Evolutionary conservation across 441 rosid genomes (phyloP).

Genomic region (Erodium texanum): DNA sequence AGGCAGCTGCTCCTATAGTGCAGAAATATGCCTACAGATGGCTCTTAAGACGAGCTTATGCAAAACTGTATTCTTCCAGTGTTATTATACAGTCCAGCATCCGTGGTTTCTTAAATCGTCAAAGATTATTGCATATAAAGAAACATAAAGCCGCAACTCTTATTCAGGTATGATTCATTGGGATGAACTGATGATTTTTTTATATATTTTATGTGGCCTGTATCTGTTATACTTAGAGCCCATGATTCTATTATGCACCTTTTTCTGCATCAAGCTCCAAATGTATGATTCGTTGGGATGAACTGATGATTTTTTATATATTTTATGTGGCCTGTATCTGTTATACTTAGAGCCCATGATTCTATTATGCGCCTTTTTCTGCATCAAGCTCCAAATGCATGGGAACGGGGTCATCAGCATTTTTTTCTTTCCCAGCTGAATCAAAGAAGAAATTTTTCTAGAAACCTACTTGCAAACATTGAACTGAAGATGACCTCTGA

Average conservation of each 20-base stretch:
- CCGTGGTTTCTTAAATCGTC: conserved; percentile 55
- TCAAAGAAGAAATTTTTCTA: no score
- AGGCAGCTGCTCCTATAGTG: conserved; percentile 63
- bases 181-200: conserved; percentile 9
- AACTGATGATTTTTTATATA: conserved; percentile 4
- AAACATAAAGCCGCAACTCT: conserved; percentile 53
- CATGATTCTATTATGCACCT: no score
- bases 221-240: background rate
- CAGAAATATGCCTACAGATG: conserved; percentile 64
- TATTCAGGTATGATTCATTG: conserved; percentile 53
- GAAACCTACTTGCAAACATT: no score
- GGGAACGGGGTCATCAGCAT: no score
- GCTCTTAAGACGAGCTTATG: conserved; percentile 44
- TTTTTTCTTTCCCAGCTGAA: no score
- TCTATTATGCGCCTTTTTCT: no score
- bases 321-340: background rate
- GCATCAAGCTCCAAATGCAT: no score
- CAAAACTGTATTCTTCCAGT: conserved; percentile 44
- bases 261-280: no score
- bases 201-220: background rate
- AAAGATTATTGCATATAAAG: conserved; percentile 44
- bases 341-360: no score
- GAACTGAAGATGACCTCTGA: no score
- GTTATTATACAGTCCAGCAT: conserved; percentile 54
- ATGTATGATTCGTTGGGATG: conserved; percentile 26